Evolutionary conservation across 305 asterid genomes (phyloP).

Genomic region (Striga hermonthica): DNA sequence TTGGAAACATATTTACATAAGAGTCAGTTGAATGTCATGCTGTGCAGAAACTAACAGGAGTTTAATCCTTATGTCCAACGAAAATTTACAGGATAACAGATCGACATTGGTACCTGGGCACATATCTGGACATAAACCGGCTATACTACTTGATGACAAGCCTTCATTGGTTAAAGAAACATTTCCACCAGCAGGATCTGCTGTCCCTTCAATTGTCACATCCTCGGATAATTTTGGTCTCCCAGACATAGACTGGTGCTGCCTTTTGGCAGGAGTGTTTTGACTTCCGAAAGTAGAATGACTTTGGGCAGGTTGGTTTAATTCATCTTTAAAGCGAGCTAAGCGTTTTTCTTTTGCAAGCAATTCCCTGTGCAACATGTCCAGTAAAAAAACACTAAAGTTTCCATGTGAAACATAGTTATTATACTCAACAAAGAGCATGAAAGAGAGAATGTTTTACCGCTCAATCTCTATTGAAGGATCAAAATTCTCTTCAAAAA

Average conservation of each 20-base stretch:
- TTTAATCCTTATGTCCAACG: slow-evolving; percentile 14
- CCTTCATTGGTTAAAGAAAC: slow-evolving; percentile 50
- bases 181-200: slow-evolving; percentile 44
- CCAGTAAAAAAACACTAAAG: slow-evolving; percentile 28
- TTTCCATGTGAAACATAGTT: slow-evolving; percentile 26
- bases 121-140: slow-evolving; percentile 92
- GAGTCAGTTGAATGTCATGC: slow-evolving; percentile 11
- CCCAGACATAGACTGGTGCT: slow-evolving; percentile 41
- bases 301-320: slow-evolving; percentile 47
- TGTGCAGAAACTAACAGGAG: slow-evolving; percentile 10
- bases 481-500: slow-evolving; percentile 44
- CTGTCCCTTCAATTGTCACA: slow-evolving; percentile 41
- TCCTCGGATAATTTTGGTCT: slow-evolving; percentile 44
- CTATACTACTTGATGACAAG: slow-evolving; percentile 55
- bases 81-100: slow-evolving; percentile 23
- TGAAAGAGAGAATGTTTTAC: slow-evolving; percentile 37
- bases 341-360: slow-evolving; percentile 90
- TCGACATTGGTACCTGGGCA: slow-evolving; percentile 75
- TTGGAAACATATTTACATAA: slow-evolving; percentile 17
- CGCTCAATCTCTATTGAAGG: slow-evolving; percentile 55
- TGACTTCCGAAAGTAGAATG: slow-evolving; percentile 40
- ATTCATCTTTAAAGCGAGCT: slow-evolving; percentile 86
- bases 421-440: slow-evolving; percentile 22
- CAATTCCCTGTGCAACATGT: slow-evolving; percentile 56
- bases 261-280: slow-evolving; percentile 51